Conservation (phyloP, 2,329 filamentous ascomycete genomes). For the Aspergillus arachidicola region DNA sequence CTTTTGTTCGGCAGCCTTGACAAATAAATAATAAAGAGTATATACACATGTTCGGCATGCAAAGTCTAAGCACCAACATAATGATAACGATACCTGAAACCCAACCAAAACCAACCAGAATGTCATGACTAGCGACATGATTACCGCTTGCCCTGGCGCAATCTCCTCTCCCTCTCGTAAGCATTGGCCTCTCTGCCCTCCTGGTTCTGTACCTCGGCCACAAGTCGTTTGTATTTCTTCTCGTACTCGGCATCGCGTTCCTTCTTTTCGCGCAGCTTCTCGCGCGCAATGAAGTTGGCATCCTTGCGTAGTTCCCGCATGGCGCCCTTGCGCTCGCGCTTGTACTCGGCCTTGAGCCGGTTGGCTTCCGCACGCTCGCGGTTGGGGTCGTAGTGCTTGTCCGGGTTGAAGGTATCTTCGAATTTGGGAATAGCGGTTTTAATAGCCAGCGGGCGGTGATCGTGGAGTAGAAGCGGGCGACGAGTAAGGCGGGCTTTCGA, state of each 20-base stretch:
- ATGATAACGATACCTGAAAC: not conserved
- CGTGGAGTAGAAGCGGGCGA: constrained; percentile 81
- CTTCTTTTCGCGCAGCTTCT: constrained; percentile 90
- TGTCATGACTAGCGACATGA: not conserved
- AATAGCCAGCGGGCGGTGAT: constrained; percentile 86
- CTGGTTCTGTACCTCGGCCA: constrained; percentile 94
- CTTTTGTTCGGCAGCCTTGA: not conserved
- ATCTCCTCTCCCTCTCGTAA: constrained; percentile 84
- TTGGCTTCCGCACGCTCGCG: constrained; percentile 81
- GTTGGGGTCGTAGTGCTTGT: constrained; percentile 96
- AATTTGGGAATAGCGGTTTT: constrained; percentile 90
- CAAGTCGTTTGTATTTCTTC: constrained; percentile 88
- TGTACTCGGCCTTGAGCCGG: constrained; percentile 87
- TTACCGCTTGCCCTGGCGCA: constrained; percentile 66
- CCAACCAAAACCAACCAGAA: not conserved
- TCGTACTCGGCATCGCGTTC: constrained; percentile 91
- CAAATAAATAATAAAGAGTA: not conserved
- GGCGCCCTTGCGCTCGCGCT: constrained; percentile 92
- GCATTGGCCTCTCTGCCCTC: constrained; percentile 83
- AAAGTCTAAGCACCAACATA: not conserved
- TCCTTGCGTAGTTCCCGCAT: constrained; percentile 95
- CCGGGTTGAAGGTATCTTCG: constrained; percentile 90
- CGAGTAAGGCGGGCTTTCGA: constrained; percentile 66
- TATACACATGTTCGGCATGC: constrained; percentile 1
- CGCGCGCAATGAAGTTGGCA: constrained; percentile 86